Evolutionary conservation across 148 eudicot species (phyloP).

Genomic region (Fallopia convolvulus): DNA sequence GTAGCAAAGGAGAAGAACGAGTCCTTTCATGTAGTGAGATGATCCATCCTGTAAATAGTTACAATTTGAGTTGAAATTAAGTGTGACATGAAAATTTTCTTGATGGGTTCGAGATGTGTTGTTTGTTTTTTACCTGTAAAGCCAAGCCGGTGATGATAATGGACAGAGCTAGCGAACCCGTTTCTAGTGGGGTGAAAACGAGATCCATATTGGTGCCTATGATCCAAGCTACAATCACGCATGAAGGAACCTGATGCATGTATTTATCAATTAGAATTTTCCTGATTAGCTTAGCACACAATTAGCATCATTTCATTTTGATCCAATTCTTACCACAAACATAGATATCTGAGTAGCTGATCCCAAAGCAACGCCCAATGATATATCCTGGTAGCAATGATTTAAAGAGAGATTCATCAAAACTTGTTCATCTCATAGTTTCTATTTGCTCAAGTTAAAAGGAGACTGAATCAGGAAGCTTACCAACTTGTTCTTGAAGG

Average conservation of each 20-base stretch:
- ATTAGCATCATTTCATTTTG: not conserved
- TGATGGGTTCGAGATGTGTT: too few relatives aligned
- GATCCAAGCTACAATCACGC: constrained; percentile 65
- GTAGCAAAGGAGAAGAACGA: constrained; percentile 64
- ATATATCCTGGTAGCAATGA: constrained; percentile 51
- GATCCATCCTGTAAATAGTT: constrained; percentile 58
- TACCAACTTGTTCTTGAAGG: constrained; percentile 89
- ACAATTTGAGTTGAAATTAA: not conserved
- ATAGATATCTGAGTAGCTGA: constrained; percentile 85
- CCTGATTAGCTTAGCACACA: not conserved
- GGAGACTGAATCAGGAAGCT: not conserved
- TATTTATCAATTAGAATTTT: not conserved
- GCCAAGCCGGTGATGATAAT: constrained; percentile 64
- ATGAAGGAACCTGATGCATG: constrained; percentile 53
- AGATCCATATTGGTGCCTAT: constrained; percentile 71
- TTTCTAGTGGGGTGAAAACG: constrained; percentile 58
- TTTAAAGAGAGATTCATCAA: constrained; percentile 4
- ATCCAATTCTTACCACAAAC: constrained; percentile 61
- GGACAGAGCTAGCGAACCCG: constrained; percentile 58
- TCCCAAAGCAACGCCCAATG: constrained; percentile 88
- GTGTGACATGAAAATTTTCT: too few relatives aligned
- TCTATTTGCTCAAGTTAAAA: not conserved
- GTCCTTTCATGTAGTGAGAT: constrained; percentile 78
- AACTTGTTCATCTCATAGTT: not conserved
- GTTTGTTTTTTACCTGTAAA: constrained; percentile 43